Evolutionary conservation across 352 stramenopile species (phyloP).

Genomic region (Phytopythium kandeliae): DNA sequence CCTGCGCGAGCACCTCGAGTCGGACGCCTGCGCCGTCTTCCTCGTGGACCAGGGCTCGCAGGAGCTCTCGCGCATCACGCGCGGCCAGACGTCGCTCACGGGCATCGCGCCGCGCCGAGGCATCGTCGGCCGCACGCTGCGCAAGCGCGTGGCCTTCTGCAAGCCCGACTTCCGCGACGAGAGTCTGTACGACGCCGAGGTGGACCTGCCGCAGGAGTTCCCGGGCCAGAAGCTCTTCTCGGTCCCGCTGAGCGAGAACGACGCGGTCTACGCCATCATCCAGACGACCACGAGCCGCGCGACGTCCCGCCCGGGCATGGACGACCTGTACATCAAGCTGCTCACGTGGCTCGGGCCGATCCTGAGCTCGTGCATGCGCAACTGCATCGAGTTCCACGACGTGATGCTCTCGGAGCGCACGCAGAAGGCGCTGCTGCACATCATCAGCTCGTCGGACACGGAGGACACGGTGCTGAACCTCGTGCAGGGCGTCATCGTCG

Average conservation of each 20-base stretch:
- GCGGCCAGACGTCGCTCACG: slow-evolving; percentile 38
- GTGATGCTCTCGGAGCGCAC: slow-evolving; percentile 77
- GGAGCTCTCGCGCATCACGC: slow-evolving; percentile 69
- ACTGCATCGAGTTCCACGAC: slow-evolving; percentile 84
- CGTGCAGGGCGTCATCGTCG: slow-evolving; percentile 78
- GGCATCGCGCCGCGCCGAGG: slow-evolving; percentile 42
- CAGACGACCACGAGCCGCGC: slow-evolving; percentile 46
- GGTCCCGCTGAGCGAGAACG: slow-evolving; percentile 67
- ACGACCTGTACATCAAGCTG: slow-evolving; percentile 65
- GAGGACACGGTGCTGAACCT: slow-evolving; percentile 83
- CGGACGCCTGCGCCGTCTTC: slow-evolving; percentile 51
- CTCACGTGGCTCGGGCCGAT: slow-evolving; percentile 78
- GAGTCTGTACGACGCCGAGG: slow-evolving; percentile 45
- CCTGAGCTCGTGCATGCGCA: slow-evolving; percentile 77
- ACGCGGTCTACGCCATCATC: slow-evolving; percentile 74
- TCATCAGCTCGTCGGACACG: slow-evolving; percentile 78
- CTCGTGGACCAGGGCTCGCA: slow-evolving; percentile 70
- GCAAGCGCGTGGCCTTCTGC: slow-evolving; percentile 24
- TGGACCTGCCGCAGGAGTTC: slow-evolving; percentile 61
- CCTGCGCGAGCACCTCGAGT: slow-evolving; percentile 45
- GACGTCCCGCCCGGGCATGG: slow-evolving; percentile 32
- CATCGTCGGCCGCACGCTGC: slow-evolving; percentile 41
- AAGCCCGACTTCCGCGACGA: slow-evolving; percentile 41
- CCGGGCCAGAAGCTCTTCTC: slow-evolving; percentile 59
- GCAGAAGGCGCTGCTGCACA: slow-evolving; percentile 79